Evolutionary conservation across 2,329 filamentous ascomycete species (phyloP).

Genomic region (Claviceps sp.): DNA sequence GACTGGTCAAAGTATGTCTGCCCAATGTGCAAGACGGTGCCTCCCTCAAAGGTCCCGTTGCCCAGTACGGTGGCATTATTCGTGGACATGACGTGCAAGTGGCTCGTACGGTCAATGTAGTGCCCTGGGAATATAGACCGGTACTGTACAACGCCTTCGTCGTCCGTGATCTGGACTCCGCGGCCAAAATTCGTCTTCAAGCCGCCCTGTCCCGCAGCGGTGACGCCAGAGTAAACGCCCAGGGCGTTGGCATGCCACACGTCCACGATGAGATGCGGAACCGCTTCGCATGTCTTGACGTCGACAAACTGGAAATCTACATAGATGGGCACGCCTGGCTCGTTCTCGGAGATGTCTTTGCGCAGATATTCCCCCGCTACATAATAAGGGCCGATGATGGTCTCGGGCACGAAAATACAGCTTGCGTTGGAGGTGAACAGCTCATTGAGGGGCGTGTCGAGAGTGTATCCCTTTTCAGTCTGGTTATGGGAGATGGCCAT

Average conservation of each 20-base stretch:
- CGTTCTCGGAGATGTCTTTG: conserved; percentile 24
- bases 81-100: conserved; percentile 24
- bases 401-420: conserved; percentile 7
- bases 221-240: conserved; percentile 30
- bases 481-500: conserved; percentile 2
- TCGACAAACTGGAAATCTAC: conserved; percentile 31
- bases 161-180: conserved; percentile 25
- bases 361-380: conserved; percentile 26
- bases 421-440: conserved; percentile 8
- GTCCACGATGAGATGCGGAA: conserved; percentile 27
- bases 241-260: conserved; percentile 33
- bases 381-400: conserved; percentile 10
- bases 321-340: conserved; percentile 25
- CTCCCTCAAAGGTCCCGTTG: conserved; percentile 37
- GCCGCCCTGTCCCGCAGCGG: conserved; percentile 21
- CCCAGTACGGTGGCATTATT: conserved; percentile 21
- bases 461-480: conserved; percentile 1
- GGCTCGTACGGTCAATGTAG: conserved; percentile 26
- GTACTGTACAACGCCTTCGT: conserved; percentile 27
- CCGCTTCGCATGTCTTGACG: conserved; percentile 25
- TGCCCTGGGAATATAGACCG: conserved; percentile 30
- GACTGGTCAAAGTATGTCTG: conserved; percentile 46
- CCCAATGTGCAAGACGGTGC: conserved; percentile 43
- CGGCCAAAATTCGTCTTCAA: conserved; percentile 25
- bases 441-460: conserved; percentile 4